Base-by-base conservation (phyloP, 768 basidiomycete genomes). In the Podaxis sp. region DNA sequence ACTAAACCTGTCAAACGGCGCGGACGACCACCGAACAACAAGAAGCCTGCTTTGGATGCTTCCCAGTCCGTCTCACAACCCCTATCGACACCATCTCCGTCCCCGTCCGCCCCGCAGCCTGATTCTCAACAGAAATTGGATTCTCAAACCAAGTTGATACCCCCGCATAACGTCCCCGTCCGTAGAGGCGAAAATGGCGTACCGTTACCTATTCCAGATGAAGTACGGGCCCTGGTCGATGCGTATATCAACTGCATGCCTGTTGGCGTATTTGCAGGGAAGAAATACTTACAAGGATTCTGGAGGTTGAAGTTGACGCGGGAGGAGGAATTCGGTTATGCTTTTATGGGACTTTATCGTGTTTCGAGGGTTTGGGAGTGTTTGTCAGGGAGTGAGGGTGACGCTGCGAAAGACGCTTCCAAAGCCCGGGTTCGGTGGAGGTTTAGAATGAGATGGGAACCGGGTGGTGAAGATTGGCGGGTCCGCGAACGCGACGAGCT, bases 261-360 rank as follows among this genome's bases (percentile, higher is more conserved):
- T 7, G 55, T 84, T 9, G 70, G 77, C 3, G 46, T 79, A 25
- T 74, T 84, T 63, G 68, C 74, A 6, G 74, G 80, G 1, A 71
- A 62, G 2, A 61, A 65, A n/a, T 71, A 70, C 14, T 55, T 74
- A 5, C 37, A 50, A 18, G 38, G 66, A 0, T 62, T 66, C 18
- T 77, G 74, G 73, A 35, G 55, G 1, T 57, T 61, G 7, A 69
- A 72, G 7, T 57, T 73, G n/a, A 59, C 65, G 0, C 66, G 80
- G 1, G 69, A 76, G 10, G 46, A 65, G 4, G 80, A 81, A 57
- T 76, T 73, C 59, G 73, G 68, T 13, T 81, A 74, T 63, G 68
- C 67, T 42, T 78, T 77, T 64, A 68, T 85, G 67, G 84, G 84
- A 0, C 76, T 76, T 44, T 84, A 82, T 63, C 73, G 71, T 35